Evolutionary conservation across 495 filamentous ascomycete genomes (phyloP).

Genomic region (Penicillium flavigenum): DNA sequence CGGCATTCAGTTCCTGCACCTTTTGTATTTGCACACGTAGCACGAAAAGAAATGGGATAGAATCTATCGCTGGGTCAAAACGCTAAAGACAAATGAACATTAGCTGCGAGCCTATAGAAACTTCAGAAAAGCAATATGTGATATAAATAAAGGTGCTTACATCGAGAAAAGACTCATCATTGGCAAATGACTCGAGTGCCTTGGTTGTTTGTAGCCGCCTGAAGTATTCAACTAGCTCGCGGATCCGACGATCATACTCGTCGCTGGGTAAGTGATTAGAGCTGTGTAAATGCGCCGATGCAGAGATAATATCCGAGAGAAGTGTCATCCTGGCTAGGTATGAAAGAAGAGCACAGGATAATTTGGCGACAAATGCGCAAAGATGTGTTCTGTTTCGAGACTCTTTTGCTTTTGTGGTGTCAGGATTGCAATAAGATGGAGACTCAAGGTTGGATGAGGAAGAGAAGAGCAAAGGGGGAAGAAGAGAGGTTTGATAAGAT

Average conservation of each 20-base stretch:
- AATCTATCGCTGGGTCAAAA: slow-evolving; percentile 44
- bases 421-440: not conserved
- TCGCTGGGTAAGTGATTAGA: slow-evolving; percentile 18
- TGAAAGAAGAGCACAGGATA: not conserved
- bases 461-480: not conserved
- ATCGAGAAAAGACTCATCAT: slow-evolving; percentile 27
- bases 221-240: slow-evolving; percentile 28
- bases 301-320: slow-evolving; percentile 17
- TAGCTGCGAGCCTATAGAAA: not conserved
- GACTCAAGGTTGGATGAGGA: not conserved
- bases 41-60: slow-evolving; percentile 43
- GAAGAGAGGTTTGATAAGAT: not conserved
- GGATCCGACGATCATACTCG: slow-evolving; percentile 33
- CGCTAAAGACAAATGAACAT: slow-evolving; percentile 25
- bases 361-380: not conserved
- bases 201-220: slow-evolving; percentile 22
- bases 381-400: not conserved
- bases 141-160: slow-evolving; percentile 23
- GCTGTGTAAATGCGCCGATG: slow-evolving; percentile 16
- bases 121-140: not conserved
- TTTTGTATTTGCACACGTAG: slow-evolving; percentile 36
- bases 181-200: slow-evolving; percentile 16
- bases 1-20: slow-evolving; percentile 23
- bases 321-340: slow-evolving; percentile 13
- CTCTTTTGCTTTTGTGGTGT: not conserved